These are phyloP conservation scores for Fragaria iinumae DNA, from an alignment of 306 rosid genomes.

Conservation along the genomic window DNA sequence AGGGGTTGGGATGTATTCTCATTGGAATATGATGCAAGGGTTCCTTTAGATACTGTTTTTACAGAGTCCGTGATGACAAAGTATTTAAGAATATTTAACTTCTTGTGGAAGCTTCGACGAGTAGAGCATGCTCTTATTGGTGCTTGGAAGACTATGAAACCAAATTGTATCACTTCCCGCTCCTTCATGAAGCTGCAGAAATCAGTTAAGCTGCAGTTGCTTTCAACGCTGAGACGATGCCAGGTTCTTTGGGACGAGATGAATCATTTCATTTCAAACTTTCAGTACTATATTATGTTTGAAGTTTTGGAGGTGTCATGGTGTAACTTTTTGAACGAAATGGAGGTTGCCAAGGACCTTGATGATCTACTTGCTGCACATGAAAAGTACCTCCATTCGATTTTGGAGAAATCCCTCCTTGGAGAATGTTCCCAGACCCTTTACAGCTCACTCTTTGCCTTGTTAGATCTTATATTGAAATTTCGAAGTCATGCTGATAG, in stretches of 20 bases:
- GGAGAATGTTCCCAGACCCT: conserved; percentile 88
- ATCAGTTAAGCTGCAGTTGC: conserved; percentile 67
- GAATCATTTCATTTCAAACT: conserved; percentile 93
- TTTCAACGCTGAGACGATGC: conserved; percentile 89
- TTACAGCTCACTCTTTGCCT: conserved; percentile 71
- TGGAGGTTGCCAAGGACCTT: conserved; percentile 92
- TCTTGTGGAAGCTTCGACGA: conserved; percentile 94
- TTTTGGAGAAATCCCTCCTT: conserved; percentile 89
- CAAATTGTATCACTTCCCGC: conserved; percentile 83
- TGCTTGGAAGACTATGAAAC: conserved; percentile 96
- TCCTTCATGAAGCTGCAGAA: conserved; percentile 70
- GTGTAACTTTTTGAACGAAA: conserved; percentile 76
- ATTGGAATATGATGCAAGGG: conserved; percentile 87
- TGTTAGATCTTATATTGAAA: conserved; percentile 84
- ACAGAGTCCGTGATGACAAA: conserved; percentile 94
- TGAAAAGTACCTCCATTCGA: conserved; percentile 82
- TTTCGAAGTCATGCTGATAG: conserved; percentile 86
- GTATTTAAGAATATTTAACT: conserved; percentile 84
- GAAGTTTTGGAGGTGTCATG: conserved; percentile 96
- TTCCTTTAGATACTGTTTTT: conserved; percentile 85
- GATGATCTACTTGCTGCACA: conserved; percentile 95
- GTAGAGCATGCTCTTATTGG: conserved; percentile 97
- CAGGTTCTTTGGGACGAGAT: conserved; percentile 97
- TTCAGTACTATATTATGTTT: conserved; percentile 95
- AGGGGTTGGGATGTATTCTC: conserved; percentile 99